Base-by-base conservation (phyloP, 345 rosid species). In the Euclidium syriacum region DNA sequence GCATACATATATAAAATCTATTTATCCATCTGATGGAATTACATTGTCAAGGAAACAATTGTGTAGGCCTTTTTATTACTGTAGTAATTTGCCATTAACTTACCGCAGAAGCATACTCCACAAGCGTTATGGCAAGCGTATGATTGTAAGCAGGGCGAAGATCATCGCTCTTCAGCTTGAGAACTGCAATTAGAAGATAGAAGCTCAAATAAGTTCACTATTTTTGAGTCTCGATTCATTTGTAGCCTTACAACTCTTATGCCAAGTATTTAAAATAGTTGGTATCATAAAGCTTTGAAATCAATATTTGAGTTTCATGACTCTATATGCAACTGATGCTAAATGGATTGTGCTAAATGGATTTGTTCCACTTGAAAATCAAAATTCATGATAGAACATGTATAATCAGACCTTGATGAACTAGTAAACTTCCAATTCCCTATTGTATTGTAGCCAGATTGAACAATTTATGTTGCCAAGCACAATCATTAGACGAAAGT, bases 41-140 rank as follows among this genome's bases (percentile, higher is more conserved):
- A 32, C 2, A 4, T 23, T 24, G 4, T 11, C 17, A 44, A 44
- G 12, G 6, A 4, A 66, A 40, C 1, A 7, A 18, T 1, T 8
- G 15, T 3, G 15, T 14, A 67, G 14, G 29, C 3, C n/a, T 24
- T 52, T 16, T 49, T n/a, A 4, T 29, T 2, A 62, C 25, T 19
- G 34, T 6, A 49, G 14, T 40, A 27, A 42, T 42, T 14, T 41
- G 5, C 20, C 20, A 64, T 6, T 12, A 42, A 76, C 95, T 76
- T 80, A 92, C 96, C 10, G 99, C 99, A 43, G 97, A 89, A 39
- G 96, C 90, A 74, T 94, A 94, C 74, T 94, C 95, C 66, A 90
- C 99, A 68, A 90, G 60, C 58, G 83, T 87, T 0, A 67, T 71
- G 52, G 95, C 88, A 51, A 87, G 95, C 4, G 96, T 87, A 72